Conservation (phyloP, 2,329 filamentous ascomycete species). For the Myriosclerotinia scirpicola region DNA sequence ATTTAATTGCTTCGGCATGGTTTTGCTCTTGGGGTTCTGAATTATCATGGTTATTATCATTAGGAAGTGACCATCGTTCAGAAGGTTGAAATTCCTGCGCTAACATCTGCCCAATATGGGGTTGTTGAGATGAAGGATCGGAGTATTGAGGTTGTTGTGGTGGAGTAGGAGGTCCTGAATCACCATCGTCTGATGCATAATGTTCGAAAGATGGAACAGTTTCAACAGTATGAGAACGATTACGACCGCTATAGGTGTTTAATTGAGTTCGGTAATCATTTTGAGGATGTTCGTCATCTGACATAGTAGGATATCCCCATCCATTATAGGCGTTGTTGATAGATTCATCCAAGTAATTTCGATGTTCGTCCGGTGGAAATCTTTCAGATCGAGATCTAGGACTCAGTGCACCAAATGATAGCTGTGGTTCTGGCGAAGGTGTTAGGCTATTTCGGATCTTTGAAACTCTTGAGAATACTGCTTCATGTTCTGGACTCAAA, state of each 20-base stretch:
- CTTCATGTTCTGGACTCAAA: constrained; percentile 22
- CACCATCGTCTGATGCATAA: constrained; percentile 31
- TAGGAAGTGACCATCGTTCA: constrained; percentile 14
- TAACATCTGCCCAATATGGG: constrained; percentile 24
- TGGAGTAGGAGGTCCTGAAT: constrained; percentile 18
- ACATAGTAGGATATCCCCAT: neutral
- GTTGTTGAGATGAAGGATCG: neutral
- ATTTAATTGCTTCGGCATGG: constrained; percentile 7
- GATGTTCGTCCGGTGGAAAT: constrained; percentile 13
- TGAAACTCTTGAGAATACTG: constrained; percentile 21
- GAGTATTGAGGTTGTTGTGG: constrained; percentile 13
- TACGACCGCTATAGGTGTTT: neutral
- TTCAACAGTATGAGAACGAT: constrained; percentile 32
- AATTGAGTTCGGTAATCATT: constrained; percentile 3
- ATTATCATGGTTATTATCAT: constrained; percentile 1
- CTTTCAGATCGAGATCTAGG: constrained; percentile 1
- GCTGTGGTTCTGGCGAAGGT: constrained; percentile 10
- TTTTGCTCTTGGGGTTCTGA: constrained; percentile 1
- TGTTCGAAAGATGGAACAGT: constrained; percentile 35
- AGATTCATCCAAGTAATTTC: constrained; percentile 17
- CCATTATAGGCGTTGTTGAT: constrained; percentile 10
- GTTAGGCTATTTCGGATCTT: constrained; percentile 11
- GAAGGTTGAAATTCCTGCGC: constrained; percentile 10
- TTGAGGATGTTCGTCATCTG: constrained; percentile 2
- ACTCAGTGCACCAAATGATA: neutral